Conservation (phyloP, 495 filamentous ascomycete genomes). For the Aspergillus asperescens region DNA sequence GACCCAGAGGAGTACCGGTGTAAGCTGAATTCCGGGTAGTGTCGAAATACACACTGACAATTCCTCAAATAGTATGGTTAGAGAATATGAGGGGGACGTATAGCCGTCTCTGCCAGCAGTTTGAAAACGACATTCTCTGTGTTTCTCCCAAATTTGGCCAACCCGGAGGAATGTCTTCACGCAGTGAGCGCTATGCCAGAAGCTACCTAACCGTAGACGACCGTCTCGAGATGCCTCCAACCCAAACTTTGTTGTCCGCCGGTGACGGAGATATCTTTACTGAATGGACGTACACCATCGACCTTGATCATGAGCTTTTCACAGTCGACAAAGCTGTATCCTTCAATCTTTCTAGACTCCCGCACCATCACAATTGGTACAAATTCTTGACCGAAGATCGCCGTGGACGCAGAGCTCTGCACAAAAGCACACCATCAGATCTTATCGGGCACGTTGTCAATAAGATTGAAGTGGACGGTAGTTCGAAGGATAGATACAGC, state of each 20-base stretch:
- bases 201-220: constrained; percentile 20
- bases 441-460: constrained; percentile 9
- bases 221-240: constrained; percentile 11
- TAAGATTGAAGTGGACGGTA: background rate
- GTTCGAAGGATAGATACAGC: background rate
- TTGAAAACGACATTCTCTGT: constrained; percentile 12
- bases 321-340: constrained; percentile 8
- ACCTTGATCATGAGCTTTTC: constrained; percentile 21
- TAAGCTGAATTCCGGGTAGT: background rate
- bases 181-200: constrained; percentile 6
- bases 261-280: background rate
- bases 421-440: constrained; percentile 4
- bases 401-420: background rate
- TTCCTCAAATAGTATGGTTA: constrained; percentile 13
- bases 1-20: constrained; percentile 21
- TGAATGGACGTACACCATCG: constrained; percentile 20
- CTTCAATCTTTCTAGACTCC: constrained; percentile 10
- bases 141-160: constrained; percentile 2
- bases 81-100: constrained; percentile 7
- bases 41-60: background rate
- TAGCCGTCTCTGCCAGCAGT: constrained; percentile 7
- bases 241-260: background rate
- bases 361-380: constrained; percentile 7
- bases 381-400: constrained; percentile 9
- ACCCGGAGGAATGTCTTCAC: background rate